Percentiles rank a stretch among this genome's conserved stretches.
phyloP scores from a whole-genome alignment of 2,329 filamentous ascomycete genomes.

The Thielaviopsis euricoi region DNA sequence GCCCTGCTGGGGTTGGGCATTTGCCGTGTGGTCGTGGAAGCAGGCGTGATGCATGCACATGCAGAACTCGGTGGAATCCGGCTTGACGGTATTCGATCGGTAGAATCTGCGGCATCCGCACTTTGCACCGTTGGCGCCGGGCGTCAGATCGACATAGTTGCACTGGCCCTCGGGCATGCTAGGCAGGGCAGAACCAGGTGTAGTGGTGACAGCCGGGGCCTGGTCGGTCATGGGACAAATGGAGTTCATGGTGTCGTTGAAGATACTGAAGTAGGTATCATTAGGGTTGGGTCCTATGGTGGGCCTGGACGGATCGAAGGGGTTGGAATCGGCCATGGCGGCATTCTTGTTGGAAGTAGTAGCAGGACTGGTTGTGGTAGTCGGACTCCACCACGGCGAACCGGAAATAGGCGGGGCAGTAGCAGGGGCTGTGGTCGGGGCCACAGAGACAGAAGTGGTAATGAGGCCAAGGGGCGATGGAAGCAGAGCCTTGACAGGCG shows the following conservation, averaged over 20 bases:
- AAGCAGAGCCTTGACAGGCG: not conserved
- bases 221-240: not conserved
- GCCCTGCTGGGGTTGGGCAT: not conserved
- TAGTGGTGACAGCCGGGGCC: constrained; percentile 16
- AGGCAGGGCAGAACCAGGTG: constrained; percentile 16
- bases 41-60: constrained; percentile 49
- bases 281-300: not conserved
- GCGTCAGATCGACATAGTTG: constrained; percentile 39
- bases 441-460: not conserved
- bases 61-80: constrained; percentile 33
- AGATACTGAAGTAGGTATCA: constrained; percentile 5
- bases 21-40: constrained; percentile 34
- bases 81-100: constrained; percentile 24
- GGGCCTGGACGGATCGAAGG: not conserved
- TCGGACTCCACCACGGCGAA: constrained; percentile 8
- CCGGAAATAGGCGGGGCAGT: constrained; percentile 3
- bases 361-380: not conserved
- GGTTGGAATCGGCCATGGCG: not conserved
- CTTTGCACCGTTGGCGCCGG: constrained; percentile 32
- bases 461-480: not conserved
- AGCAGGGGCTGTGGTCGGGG: constrained; percentile 3
- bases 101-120: constrained; percentile 46
- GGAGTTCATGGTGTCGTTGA: constrained; percentile 2
- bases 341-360: not conserved
- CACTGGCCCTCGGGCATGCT: constrained; percentile 35